phyloP scores from a whole-genome alignment of 495 filamentous ascomycete species.

The Penicillium diatomitis region DNA sequence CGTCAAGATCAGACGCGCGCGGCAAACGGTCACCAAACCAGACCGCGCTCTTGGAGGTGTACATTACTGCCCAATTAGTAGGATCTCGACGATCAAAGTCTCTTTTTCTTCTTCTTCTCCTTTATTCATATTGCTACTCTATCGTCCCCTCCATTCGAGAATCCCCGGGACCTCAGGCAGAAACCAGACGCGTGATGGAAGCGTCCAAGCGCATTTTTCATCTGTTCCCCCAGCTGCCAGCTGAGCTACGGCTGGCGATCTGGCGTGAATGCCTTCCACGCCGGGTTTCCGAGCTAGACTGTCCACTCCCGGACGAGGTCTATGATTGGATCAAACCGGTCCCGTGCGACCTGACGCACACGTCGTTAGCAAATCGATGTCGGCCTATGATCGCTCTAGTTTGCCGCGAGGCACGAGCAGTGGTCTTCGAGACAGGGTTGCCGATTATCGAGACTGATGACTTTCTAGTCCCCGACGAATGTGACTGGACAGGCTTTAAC shows the following conservation, averaged over 20 bases:
- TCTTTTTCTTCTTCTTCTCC: no score
- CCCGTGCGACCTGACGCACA: not conserved
- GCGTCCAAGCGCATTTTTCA: not conserved
- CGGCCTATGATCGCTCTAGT: not conserved
- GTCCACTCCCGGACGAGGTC: not conserved
- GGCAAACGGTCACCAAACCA: no score
- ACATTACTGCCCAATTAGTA: no score
- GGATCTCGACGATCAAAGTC: no score
- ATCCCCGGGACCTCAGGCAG: no score
- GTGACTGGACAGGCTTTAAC: not conserved
- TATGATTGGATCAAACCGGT: not conserved
- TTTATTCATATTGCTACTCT: no score
- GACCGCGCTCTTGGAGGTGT: no score
- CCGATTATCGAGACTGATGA: not conserved
- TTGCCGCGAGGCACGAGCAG: not conserved
- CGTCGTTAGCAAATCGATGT: not conserved
- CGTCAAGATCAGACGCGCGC: no score
- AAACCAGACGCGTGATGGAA: no score
- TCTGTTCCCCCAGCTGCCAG: not conserved
- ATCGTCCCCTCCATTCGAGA: no score
- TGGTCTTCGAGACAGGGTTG: not conserved
- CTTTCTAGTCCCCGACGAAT: not conserved
- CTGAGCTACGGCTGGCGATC: not conserved
- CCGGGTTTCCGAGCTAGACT: not conserved
- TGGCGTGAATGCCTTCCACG: slow-evolving; percentile 3